Conservation (phyloP, 2,329 filamentous ascomycete genomes). For the Paradendryphiella salina region DNA sequence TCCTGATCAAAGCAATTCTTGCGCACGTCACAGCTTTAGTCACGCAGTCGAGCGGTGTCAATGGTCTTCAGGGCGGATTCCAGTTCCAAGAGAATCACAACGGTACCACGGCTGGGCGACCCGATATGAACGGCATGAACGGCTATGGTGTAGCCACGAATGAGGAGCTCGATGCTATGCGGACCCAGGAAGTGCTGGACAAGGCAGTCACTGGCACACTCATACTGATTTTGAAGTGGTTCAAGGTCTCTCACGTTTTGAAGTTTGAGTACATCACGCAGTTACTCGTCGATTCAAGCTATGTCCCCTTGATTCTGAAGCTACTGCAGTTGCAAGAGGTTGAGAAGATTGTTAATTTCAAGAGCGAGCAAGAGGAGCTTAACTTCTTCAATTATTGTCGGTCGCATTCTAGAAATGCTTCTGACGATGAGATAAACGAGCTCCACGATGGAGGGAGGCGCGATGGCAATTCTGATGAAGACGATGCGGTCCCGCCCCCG, state of each 20-base stretch:
- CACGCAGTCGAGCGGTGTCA: slow-evolving; percentile 57
- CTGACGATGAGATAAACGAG: slow-evolving; percentile 31
- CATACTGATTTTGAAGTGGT: slow-evolving; percentile 90
- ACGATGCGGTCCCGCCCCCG: slow-evolving; percentile 81
- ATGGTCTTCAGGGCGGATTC: slow-evolving; percentile 54
- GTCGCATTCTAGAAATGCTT: slow-evolving; percentile 64
- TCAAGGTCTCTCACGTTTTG: slow-evolving; percentile 89
- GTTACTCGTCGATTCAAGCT: slow-evolving; percentile 90
- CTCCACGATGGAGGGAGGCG: slow-evolving; percentile 23
- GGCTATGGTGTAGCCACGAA: slow-evolving; percentile 41
- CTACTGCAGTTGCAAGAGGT: slow-evolving; percentile 93
- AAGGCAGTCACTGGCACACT: slow-evolving; percentile 92
- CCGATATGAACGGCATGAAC: slow-evolving; percentile 40
- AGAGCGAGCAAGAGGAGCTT: slow-evolving; percentile 77
- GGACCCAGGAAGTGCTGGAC: slow-evolving; percentile 81
- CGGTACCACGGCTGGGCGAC: slow-evolving; percentile 37
- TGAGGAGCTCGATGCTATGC: slow-evolving; percentile 80
- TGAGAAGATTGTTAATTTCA: slow-evolving; percentile 84
- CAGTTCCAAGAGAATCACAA: slow-evolving; percentile 50
- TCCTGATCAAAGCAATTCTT: slow-evolving; percentile 85
- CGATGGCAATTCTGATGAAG: slow-evolving; percentile 46
- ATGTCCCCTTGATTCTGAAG: slow-evolving; percentile 88
- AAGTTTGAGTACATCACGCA: slow-evolving; percentile 97
- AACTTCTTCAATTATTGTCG: slow-evolving; percentile 94
- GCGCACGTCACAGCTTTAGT: slow-evolving; percentile 86